Base-by-base conservation (phyloP, 73 alveolate genomes). In the Paramecium octaurelia region DNA sequence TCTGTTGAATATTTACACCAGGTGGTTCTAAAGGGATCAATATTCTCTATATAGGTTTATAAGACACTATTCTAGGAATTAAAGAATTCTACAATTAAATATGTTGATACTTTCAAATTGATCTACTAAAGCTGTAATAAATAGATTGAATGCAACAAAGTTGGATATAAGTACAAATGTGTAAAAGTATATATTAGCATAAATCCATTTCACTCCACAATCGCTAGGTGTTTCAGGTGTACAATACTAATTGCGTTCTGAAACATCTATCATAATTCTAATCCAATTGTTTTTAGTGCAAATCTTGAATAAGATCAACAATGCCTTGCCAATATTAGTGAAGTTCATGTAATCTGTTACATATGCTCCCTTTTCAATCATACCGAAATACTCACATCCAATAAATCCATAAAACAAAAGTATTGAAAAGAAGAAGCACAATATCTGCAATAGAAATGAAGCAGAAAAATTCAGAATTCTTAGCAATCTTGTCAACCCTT, bases 201-300 rank as follows among this genome's bases (percentile, higher is more conserved):
- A 31, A 1, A 24, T 38, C 91, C 91, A 80, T 24, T 21, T 27
- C 10, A 24, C 29, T n/a, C 91, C 91, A 80, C 91, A 80, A 8
- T 9, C 20, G 6, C 23, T 46, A 35, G 35, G 27, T 38, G 46
- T 27, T 31, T 80, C 43, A 40, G 46, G 29, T 31, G 64, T 31
- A 48, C 57, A 80, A 18, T 4, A 64, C 8, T 27, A 3, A 80
- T 80, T 80, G 5, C 20, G 36, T 20, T 80, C 43, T 21, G 86
- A 20, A 24, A 94, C 88, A 85, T 92, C 95, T 2, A 44, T 48
- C 99, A 97, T 95, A 1, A 97, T 92, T 23, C 43, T 38, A 40
- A 75, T 86, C 99, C 99, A 97, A 85, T 97, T 96, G 85, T 97
- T 99, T 59, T 99, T 99, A 9, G 99, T 97, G 4, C 98, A 96